phyloP scores from a whole-genome alignment of 371 early-diverging fungal genomes.

The Mucor ambiguus region DNA sequence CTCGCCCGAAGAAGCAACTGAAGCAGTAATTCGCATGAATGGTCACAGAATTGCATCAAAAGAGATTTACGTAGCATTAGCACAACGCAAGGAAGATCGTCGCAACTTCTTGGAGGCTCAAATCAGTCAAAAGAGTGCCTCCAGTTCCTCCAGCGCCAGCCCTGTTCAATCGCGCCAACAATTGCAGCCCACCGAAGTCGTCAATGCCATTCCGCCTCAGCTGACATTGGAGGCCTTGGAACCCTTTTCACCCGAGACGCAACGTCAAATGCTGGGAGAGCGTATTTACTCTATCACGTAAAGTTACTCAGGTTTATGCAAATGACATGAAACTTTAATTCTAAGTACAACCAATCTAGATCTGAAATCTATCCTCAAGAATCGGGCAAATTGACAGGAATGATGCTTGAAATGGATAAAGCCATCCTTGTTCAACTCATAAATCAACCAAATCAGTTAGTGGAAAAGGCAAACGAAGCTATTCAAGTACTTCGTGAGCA shows the following conservation, averaged over 20 bases:
- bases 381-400: slow-evolving; percentile 97
- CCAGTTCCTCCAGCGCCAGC: slow-evolving; percentile 11
- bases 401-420: slow-evolving; percentile 97
- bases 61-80: slow-evolving; percentile 96
- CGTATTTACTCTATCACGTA: slow-evolving; percentile 83
- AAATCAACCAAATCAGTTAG: slow-evolving; percentile 71
- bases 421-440: slow-evolving; percentile 84
- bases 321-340: neutral
- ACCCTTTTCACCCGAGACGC: slow-evolving; percentile 74
- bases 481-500: slow-evolving; percentile 29
- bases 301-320: slow-evolving; percentile 13
- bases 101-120: slow-evolving; percentile 88
- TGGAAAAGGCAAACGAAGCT: slow-evolving; percentile 41
- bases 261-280: slow-evolving; percentile 95
- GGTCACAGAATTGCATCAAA: slow-evolving; percentile 82
- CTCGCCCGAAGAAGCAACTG: slow-evolving; percentile 84
- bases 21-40: slow-evolving; percentile 89
- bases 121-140: neutral
- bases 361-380: slow-evolving; percentile 60
- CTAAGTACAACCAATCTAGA: slow-evolving; percentile 7
- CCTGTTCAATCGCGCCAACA: slow-evolving; percentile 1
- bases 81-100: slow-evolving; percentile 96
- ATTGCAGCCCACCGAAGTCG: neutral
- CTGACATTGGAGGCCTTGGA: slow-evolving; percentile 62
- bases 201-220: slow-evolving; percentile 6